Base-by-base conservation (phyloP, 805 yeast genomes). In the Pichia nakasei region DNA sequence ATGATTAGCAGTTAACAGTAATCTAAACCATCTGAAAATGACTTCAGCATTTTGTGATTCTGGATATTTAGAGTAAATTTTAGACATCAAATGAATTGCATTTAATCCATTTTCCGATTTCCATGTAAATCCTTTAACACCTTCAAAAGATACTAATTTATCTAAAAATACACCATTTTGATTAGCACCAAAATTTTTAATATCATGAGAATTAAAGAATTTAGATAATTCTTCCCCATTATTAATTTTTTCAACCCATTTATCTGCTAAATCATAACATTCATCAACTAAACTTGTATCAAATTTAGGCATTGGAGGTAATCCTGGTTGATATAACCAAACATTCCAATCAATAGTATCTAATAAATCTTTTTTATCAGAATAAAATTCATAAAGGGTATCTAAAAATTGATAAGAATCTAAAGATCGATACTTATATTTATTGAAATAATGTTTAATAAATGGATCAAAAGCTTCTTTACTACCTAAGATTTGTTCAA, bases 231-330 rank as follows among this genome's bases (percentile, higher is more conserved):
- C 21, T 2, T 52, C 54, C 20, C 66, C 42, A 4, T 50, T 42
- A 5, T 50, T 47, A 3, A 75, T 68, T 1, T 66, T 63, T 1
- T 53, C 48, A 37, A 66, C 63, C 96, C 96, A 89, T 54, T 65
- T 69, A 17, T 70, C 68, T 19, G 89, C 86, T 45, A 88, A 70
- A 3, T 56, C 52, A 52, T 78, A 76, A 54, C 91, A 86, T 56
- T 75, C 73, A 55, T 82, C 87, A 8, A 83, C 95, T 54, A 88
- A 67, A 2, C 80, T 67, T 3, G 95, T 85, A 58, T 85, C 86
- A 57, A 88, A 87, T 31, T 75, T 57, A 15, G 94, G 95, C 58
- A 78, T 82, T 49, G 94, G 95, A 35, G 97, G 96, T 72, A 88
- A 73, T 2, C 96, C 96, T 5, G 93, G 83, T 35, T 73, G 68